Base-by-base conservation (phyloP, 2,329 filamentous ascomycete species). In the Fusarium tanahbumbuense region DNA sequence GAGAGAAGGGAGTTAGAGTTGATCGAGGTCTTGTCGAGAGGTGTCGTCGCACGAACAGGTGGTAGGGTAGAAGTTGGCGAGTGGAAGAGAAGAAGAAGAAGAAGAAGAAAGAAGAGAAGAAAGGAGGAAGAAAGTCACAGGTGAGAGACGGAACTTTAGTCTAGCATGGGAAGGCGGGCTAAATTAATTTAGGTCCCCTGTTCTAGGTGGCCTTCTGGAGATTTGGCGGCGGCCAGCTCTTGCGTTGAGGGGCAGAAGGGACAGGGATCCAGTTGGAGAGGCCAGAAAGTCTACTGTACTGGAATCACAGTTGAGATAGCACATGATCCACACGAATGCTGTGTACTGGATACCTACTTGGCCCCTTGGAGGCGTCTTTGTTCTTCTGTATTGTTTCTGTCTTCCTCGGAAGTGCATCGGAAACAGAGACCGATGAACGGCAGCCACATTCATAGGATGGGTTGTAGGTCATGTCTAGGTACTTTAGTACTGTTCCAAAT, bases 111-210 rank as follows among this genome's bases (percentile, higher is more conserved):
- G 45, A 60, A 52, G 64, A 60, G 42, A 62, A 62, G 59, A 57
- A 56, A 58, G 62, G 52, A 60, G 61, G 44, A 72, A 50, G 54
- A 70, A 46, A 61, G 68, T 57, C 49, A 63, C 40, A 64, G 46
- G 52, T 32, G 64, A 53, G 18, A 58, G 44, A 46, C 30, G 30
- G 61, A 59, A 63, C 58, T 41, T 52, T 52, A 52, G 49, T 52
- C 42, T 63, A 47, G 20, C 54, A 46, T 20, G 48, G 48, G 41
- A 41, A 28, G 23, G 40, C 45, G 34, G 34, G 34, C 45, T 59
- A 64, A 54, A 66, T 65, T 66, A 66, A 61, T 66, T 66, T 66
- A 66, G 64, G 69, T 71, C 68, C 63, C 62, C 62, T 73, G 73
- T 64, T 49, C 65, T 64, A 55, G 60, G 65, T 56, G 54, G 48